Evolutionary conservation across 78 protist genomes (phyloP).

Genomic region (Polysphondylium violaceum): DNA sequence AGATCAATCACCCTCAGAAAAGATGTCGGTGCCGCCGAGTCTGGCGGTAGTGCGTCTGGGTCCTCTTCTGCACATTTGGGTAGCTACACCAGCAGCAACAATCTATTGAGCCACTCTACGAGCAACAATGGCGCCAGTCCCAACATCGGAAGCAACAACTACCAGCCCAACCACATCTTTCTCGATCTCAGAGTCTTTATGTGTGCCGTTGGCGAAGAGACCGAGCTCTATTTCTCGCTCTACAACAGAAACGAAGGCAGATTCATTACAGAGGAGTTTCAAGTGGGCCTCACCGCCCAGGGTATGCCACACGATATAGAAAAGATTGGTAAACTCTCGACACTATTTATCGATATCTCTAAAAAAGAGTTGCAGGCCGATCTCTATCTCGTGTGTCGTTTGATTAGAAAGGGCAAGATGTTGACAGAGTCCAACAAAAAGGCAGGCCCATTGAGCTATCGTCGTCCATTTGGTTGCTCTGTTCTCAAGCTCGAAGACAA

Average conservation of each 20-base stretch:
- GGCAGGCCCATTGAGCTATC: constrained; percentile 42
- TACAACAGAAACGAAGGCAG: constrained; percentile 59
- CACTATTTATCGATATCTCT: constrained; percentile 56
- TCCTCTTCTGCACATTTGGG: neutral
- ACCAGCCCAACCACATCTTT: constrained; percentile 62
- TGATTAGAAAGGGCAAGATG: constrained; percentile 70
- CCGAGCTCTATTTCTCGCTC: constrained; percentile 58
- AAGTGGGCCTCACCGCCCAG: constrained; percentile 51
- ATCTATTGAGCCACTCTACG: no score
- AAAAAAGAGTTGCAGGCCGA: constrained; percentile 59
- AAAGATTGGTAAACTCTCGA: constrained; percentile 60
- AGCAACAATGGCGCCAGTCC: neutral
- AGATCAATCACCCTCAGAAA: constrained; percentile 9
- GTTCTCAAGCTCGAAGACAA: constrained; percentile 42
- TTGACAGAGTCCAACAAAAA: constrained; percentile 52
- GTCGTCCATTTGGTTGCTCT: constrained; percentile 72
- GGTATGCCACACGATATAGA: constrained; percentile 77
- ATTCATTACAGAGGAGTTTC: constrained; percentile 71
- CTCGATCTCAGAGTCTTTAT: constrained; percentile 56
- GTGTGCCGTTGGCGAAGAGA: constrained; percentile 75
- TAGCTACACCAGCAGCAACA: neutral
- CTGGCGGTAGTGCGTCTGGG: neutral
- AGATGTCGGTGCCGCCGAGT: neutral
- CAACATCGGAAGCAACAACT: neutral
- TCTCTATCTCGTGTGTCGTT: constrained; percentile 35